These are phyloP conservation scores for Cinnamomum micranthum DNA, from an alignment of 164 flowering plant genomes.

Conservation along the genomic window DNA sequence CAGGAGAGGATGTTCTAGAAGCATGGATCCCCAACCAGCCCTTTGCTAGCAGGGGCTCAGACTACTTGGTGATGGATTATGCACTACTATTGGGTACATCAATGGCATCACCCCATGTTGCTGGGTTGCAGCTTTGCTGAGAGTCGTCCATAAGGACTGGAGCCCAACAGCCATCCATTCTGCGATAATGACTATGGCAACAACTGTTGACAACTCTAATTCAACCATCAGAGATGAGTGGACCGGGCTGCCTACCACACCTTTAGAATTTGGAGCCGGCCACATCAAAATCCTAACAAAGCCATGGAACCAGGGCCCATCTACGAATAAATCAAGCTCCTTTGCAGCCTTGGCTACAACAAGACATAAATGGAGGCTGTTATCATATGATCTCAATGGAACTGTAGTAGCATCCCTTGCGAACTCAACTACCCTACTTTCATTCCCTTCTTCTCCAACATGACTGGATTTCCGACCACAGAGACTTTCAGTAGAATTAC, in stretches of 20 bases:
- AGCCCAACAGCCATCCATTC: conserved; percentile 38
- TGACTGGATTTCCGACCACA: conserved; percentile 13
- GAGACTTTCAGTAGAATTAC: conserved; percentile 20
- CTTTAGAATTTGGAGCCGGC: conserved; percentile 21
- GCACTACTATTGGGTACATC: conserved; percentile 27
- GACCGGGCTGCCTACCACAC: conserved; percentile 9
- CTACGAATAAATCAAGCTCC: conserved; percentile 35
- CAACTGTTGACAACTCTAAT: conserved; percentile 12
- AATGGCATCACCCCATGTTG: conserved; percentile 32
- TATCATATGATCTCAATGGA: neutral
- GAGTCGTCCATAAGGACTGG: conserved; percentile 30
- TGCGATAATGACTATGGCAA: conserved; percentile 32
- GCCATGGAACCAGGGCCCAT: conserved; percentile 37
- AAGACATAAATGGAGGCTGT: conserved; percentile 23
- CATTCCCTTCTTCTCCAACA: conserved; percentile 16
- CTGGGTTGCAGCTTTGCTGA: conserved; percentile 31
- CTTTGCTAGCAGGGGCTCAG: neutral
- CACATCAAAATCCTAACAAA: conserved; percentile 20
- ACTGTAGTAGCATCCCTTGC: neutral
- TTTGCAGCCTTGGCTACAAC: conserved; percentile 44
- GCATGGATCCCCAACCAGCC: conserved; percentile 23
- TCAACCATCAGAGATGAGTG: conserved; percentile 10
- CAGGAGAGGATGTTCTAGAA: conserved; percentile 30
- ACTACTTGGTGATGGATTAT: conserved; percentile 24
- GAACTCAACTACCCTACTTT: conserved; percentile 29